Evolutionary conservation across 257 asterid genomes (phyloP).

Genomic region (Ophiorrhiza pumila): DNA sequence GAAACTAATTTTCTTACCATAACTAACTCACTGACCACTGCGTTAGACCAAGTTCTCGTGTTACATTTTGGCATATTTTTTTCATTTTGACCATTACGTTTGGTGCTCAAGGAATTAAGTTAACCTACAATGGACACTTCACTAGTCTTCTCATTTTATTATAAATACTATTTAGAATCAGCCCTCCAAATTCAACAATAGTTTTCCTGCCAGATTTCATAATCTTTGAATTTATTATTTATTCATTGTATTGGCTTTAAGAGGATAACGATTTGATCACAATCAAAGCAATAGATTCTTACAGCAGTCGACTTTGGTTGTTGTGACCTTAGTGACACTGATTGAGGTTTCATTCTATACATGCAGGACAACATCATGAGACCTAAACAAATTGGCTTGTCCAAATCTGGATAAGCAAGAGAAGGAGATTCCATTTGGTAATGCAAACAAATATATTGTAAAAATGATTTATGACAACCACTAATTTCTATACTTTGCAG

Average conservation of each 20-base stretch:
- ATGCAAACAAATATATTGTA: no score
- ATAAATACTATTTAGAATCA: background rate
- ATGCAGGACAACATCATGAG: background rate
- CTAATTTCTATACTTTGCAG: no score
- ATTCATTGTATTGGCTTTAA: background rate
- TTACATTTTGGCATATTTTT: background rate
- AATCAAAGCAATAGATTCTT: background rate
- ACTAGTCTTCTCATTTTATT: no score
- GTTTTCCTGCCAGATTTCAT: background rate
- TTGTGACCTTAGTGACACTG: constrained; percentile 9
- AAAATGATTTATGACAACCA: no score
- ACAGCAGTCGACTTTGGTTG: background rate
- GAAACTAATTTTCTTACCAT: no score
- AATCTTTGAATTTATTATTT: background rate
- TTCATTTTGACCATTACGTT: background rate
- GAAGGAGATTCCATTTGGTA: no score
- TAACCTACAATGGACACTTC: no score
- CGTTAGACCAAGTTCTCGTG: no score
- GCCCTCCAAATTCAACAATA: background rate
- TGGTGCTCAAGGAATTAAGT: background rate
- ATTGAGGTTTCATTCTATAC: background rate
- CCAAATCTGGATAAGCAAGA: background rate
- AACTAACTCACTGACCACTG: no score
- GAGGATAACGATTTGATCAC: background rate
- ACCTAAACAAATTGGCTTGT: background rate